Evolutionary conservation across 2,329 filamentous ascomycete genomes (phyloP), one percentile per base, ranked within the genome.

Genomic region (Paraphoma sp.): DNA sequence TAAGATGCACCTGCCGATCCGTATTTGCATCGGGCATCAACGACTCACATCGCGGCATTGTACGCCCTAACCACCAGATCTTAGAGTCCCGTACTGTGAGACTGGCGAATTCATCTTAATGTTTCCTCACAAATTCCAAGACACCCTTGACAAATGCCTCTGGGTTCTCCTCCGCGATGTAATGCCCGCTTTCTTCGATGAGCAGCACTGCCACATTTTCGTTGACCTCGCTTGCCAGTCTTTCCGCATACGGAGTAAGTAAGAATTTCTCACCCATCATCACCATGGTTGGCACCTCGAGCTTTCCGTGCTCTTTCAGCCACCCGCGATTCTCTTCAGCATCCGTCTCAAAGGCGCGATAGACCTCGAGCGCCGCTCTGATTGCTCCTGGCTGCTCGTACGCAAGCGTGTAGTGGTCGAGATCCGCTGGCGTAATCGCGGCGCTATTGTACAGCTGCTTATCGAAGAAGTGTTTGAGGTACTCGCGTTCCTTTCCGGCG

Each of bases 261-360:
- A 64, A 45, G 45, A 65, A 71, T 17, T 58, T 41, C 18, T 54
- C 60, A 3, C 70, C 71, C 55, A 64, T 65, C 50, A 76, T 49
- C 1, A 59, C 62, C 52, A 73, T 44, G 18, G 59, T 64, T 12
- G 70, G 68, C 12, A 75, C 67, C 12, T 49, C 54, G 30, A 65
- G 48, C 48, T 71, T 72, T 17, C 72, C 71, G 23, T 69, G 42
- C 43, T 56, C 44, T 43, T 45, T 28, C 18, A 68, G 9, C 61
- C 59, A 64, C 29, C 53, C 52, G 45, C 40, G 16, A 46, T 73
- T 74, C 51, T 70, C 65, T 33, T 68, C 51, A 7, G 61, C 67
- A 54, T 77, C 75, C 43, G 62, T 60, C 63, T 74, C 70, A 56
- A 77, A 77, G 6, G 69, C 67, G 9, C 71, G 54, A 58, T 77